Evolutionary conservation across 2,329 filamentous ascomycete species (phyloP), one percentile per base, ranked within the genome.

Genomic region (Dothideomycetidae sp.): DNA sequence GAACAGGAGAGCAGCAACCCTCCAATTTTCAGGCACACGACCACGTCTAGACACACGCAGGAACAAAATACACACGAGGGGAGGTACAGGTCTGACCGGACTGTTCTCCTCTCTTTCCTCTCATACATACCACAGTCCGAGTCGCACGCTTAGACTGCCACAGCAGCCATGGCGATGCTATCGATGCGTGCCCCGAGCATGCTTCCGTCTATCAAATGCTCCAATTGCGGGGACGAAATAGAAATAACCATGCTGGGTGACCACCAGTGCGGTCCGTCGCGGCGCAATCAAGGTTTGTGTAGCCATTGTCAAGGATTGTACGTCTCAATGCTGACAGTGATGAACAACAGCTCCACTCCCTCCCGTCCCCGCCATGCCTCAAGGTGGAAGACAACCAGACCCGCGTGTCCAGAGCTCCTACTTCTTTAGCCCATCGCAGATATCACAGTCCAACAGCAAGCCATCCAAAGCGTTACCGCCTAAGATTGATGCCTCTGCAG

Each of bases 181-280:
- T 29, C 33, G 40, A 65, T 65, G 49, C 67, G 75, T 53, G 70
- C 75, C 56, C 78, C 74, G 56, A 70, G 71, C 57, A 74, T 86
- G 46, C 66, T 90, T 64, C 82, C 84, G 52, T 76, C 76, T 15
- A 81, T 93, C 60, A 93, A 88, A 67, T 93, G 84, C 60, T 92
- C 84, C 37, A 75, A 70, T 62, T 93, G 84, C 55, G 73, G 75
- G 29, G 59, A 64, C 29, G 73, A 86, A 52, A 81, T 93, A 40
- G 78, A 84, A 55, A 90, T 93, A 48, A 81, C 80, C 21, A 64
- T 75, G 54, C 85, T 93, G 80, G 82, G 81, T 43, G 82, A 90
- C 39, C 84, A 93, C 62, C 54, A 80, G 42, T 93, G 84, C 56
- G 55, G 44, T 31, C n/a, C 29, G 9, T 9, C 29, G 29, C 29